Base-by-base conservation (phyloP, 768 basidiomycete species). In the Russula lepida region DNA sequence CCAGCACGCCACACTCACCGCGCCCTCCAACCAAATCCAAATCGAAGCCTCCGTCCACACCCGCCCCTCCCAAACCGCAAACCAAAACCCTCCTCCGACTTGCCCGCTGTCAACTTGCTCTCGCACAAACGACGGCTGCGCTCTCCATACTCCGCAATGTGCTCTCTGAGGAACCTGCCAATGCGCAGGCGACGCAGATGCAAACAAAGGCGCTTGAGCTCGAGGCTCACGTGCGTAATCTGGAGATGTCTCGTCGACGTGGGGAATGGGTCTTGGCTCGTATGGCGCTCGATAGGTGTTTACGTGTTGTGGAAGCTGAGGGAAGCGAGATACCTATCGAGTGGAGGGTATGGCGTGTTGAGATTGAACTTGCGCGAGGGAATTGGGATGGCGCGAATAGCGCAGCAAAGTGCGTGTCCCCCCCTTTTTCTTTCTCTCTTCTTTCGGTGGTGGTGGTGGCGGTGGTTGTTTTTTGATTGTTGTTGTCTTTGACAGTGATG, bases 21-120 rank as follows among this genome's bases (percentile, higher is more conserved):
- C n/a, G 7, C 3, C 9, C 41, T 9, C 21, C 21, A 7, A 23
- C 43, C 43, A 21, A 23, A 4, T 21, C 43, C 21, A 44, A 44
- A n/a, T 43, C 41, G n/a, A 44, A n/a, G n/a, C 41, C 6, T 19
- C 39, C 39, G 6, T 8, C n/a, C 41, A 7, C 19, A 0, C 15
- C 39, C 2, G 41, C 39, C 17, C 19, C 41, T n/a, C 41, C 43
- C n/a, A n/a, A 44, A 44, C 43, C 43, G 9, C 43, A 44, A 44
- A 82, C 85, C 5, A 94, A 94, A 71, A 92, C 91, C 11, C 80
- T 94, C 51, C 76, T 91, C 37, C 87, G 92, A 3, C 81, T 92
- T 6, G 90, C 88, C 0, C 81, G 87, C 54, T 94, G 92, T 72
- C 92, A 95, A 63, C 77, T 92, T 17, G 89, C 89, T 0, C 78